Evolutionary conservation across 768 basidiomycete species (phyloP), one percentile per base, ranked within the genome.

Genomic region (Rhizopogon rudus): DNA sequence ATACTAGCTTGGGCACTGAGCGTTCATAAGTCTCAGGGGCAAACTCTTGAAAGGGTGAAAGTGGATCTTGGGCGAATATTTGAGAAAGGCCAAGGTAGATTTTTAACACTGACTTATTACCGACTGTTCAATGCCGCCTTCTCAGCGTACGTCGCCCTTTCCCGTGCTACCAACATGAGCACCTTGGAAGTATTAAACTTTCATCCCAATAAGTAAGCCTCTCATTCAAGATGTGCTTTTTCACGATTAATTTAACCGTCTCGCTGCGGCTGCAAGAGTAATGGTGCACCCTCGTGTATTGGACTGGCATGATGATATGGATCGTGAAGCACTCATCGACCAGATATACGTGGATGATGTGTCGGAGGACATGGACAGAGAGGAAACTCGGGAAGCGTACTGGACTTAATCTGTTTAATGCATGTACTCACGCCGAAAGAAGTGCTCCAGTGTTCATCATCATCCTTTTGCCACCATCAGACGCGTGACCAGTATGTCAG

Each of bases 11-110:
- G 91, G 88, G 91, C 92, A 0, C 75, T 94, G 65, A 87, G 86
- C 46, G 84, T 94, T 37, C 91, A 94, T 71, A 95, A 95, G 65
- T 87, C 87, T 5, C 93, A 96, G 40, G 93, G 93, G 0, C 93
- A 94, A 68, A 95, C 93, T 0, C 71, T 96, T 43, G 82, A 91
- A 50, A 77, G 91, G 48, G 91, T 94, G 54, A 88, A 85, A 56
- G 88, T 94, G 3, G 84, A 94, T 63, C 77, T 95, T 28, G 67
- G 73, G 56, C 77, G 80, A 41, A 87, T 82, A 1, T 96, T 96
- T 71, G 93, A 89, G 67, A 86, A 81, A 55, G 88, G 88, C 5
- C 84, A 91, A 82, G 87, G 87, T 84, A 48, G 50, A 65, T 50
- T 22, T 22, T 39, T 5, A 37, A 3, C 16, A 20, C 6, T 20